Evolutionary conservation across 352 stramenopile species (phyloP), one percentile per base, ranked within the genome.

Genomic region (Globisporangium lucens): DNA sequence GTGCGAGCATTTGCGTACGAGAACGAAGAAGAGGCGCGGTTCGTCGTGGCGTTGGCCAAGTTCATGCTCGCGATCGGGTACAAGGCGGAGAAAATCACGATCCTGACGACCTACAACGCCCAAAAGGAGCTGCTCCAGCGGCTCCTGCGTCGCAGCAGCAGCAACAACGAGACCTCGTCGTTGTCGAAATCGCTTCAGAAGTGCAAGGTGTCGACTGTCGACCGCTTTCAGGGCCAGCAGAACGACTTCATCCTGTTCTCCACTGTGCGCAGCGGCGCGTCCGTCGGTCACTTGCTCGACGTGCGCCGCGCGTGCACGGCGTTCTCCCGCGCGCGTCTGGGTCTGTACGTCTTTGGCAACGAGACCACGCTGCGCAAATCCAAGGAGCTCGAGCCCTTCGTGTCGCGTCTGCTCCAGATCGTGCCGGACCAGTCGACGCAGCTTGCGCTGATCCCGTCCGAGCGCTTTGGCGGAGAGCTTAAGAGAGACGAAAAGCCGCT

Each of bases 181-280:
- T 53, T 27, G 20, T 61, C 55, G 3, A 49, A 56, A 9, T 52
- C 47, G 24, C 49, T 67, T 3, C 68, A 67, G 17, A 68, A 29
- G 6, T 80, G 67, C 46, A 66, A 74, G 8, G 81, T 99, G 22
- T 94, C 82, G 20, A 99, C 95, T 7, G 90, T 99, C 5, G 96
- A 99, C 81, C 82, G 95, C 58, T 99, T 97, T 74, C 96, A 99
- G 82, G 94, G 95, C 29, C 91, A 98, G 68, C 94, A 99, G 71
- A 98, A 97, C 70, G 94, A 99, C 72, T 96, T 93, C 67, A 80
- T 99, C n/a, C 74, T 99, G 61, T 71, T 99, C 35, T 98, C 91
- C 6, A 87, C 98, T 12, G 95, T 99, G 33, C 79, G 94, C 36
- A 99, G 93, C n/a, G 83, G 84, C 38, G 51, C 62, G 22, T 59